Conservation (phyloP, 2,329 filamentous ascomycete species). For the Microthyrium microscopicum region DNA sequence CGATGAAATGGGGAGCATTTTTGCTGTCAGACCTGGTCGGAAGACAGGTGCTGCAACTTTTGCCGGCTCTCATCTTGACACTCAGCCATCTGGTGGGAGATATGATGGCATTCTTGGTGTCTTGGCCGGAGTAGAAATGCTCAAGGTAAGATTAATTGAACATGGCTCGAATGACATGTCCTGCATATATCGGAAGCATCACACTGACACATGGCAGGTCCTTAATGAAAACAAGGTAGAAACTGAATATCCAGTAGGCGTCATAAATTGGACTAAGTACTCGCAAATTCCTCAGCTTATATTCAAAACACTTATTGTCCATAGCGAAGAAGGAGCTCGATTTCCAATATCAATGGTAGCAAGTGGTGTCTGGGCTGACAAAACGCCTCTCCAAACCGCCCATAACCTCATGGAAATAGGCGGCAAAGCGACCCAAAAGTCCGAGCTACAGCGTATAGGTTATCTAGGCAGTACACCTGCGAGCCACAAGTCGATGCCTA, state of each 20-base stretch:
- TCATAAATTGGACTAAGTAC: conserved; percentile 65
- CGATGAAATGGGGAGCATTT: conserved; percentile 69
- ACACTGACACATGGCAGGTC: no score
- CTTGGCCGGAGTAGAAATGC: conserved; percentile 54
- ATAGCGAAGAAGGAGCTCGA: conserved; percentile 61
- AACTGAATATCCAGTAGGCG: conserved; percentile 54
- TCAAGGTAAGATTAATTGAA: no score
- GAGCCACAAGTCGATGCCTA: conserved; percentile 12
- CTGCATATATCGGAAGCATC: no score
- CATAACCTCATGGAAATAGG: conserved; percentile 47
- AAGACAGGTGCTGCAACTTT: conserved; percentile 45
- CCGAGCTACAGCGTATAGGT: conserved; percentile 54
- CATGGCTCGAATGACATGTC: no score
- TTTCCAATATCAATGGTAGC: conserved; percentile 61
- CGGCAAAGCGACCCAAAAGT: conserved; percentile 44
- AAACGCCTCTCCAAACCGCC: conserved; percentile 44
- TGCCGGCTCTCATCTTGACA: conserved; percentile 49
- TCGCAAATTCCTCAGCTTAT: background rate
- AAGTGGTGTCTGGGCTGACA: conserved; percentile 63
- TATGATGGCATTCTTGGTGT: conserved; percentile 69
- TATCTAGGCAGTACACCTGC: conserved; percentile 39
- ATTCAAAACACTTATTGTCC: conserved; percentile 1
- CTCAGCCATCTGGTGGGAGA: conserved; percentile 42
- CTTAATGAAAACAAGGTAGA: conserved; percentile 50
- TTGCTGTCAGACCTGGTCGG: conserved; percentile 51